phyloP scores from a whole-genome alignment of 2,329 filamentous ascomycete species.

The Hypoxylon sp. region DNA sequence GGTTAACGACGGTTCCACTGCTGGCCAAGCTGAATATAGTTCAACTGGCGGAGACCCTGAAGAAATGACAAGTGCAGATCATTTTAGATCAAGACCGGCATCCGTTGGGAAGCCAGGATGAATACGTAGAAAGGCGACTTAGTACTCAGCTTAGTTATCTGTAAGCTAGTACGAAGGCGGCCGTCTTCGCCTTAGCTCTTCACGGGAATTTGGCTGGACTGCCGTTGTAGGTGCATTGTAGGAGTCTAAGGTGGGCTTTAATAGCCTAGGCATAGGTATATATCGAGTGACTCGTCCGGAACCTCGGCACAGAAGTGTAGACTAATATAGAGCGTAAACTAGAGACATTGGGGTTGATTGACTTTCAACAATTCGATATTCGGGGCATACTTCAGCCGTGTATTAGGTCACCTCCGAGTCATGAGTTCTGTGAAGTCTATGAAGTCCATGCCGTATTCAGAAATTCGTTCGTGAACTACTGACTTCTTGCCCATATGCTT shows the following conservation, averaged over 20 bases:
- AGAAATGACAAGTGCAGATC: conserved; percentile 40
- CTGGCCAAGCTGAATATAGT: conserved; percentile 17
- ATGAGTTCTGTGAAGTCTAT: conserved; percentile 4
- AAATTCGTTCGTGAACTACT: conserved; percentile 8
- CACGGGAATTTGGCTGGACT: conserved; percentile 1
- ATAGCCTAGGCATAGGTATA: conserved; percentile 15
- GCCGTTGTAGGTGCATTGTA: conserved; percentile 19
- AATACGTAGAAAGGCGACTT: too few species aligned
- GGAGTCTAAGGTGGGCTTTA: conserved; percentile 27
- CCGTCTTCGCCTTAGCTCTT: conserved; percentile 11
- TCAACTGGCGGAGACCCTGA: conserved; percentile 14
- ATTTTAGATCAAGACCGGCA: conserved; percentile 36
- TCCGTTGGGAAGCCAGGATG: conserved; percentile 6
- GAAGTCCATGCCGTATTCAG: conserved; percentile 20
- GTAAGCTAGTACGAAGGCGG: conserved; percentile 16
- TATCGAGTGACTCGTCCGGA: background rate
- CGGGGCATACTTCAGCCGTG: conserved; percentile 17
- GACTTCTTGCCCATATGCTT: conserved; percentile 3
- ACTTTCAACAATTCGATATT: conserved; percentile 26
- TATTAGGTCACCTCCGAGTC: conserved; percentile 27
- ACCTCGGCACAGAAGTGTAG: conserved; percentile 15
- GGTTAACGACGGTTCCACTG: conserved; percentile 14
- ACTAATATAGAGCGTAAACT: conserved; percentile 29
- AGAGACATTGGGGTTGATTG: conserved; percentile 18
- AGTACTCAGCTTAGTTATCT: too few species aligned